Percentiles rank a stretch among this genome's conserved stretches.
These are phyloP conservation scores for Alternaria novae-zelandiae DNA, from an alignment of 2,329 filamentous ascomycete genomes.

Conservation along the genomic window DNA sequence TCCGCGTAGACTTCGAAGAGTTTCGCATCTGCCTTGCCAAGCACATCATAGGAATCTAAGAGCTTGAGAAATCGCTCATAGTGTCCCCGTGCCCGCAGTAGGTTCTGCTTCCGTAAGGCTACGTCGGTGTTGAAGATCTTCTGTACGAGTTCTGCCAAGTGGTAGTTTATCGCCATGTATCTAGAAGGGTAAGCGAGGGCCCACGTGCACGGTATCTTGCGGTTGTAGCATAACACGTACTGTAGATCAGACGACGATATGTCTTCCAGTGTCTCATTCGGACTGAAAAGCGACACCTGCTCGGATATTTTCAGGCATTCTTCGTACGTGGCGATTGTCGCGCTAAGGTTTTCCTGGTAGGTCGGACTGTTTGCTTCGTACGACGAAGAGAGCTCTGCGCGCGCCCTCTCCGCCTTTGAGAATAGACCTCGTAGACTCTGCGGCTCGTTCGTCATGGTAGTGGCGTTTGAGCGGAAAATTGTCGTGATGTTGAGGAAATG, in stretches of 20 bases:
- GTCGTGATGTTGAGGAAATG: conserved; percentile 5
- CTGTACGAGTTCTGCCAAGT: conserved; percentile 79
- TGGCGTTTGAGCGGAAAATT: neutral
- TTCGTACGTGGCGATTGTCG: conserved; percentile 73
- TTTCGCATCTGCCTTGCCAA: conserved; percentile 68
- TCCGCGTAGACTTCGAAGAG: conserved; percentile 77
- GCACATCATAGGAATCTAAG: conserved; percentile 78
- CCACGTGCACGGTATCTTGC: neutral
- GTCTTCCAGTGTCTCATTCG: conserved; percentile 89
- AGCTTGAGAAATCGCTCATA: conserved; percentile 82
- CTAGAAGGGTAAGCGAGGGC: conserved; percentile 45
- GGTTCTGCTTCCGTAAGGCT: conserved; percentile 61
- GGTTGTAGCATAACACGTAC: conserved; percentile 51
- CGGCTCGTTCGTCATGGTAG: conserved; percentile 52
- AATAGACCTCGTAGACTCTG: conserved; percentile 64
- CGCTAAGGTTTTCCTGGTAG: conserved; percentile 71
- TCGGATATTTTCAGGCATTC: conserved; percentile 73
- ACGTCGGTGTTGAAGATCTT: conserved; percentile 66
- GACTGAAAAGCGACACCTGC: conserved; percentile 81
- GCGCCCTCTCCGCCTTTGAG: conserved; percentile 60
- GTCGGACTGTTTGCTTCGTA: conserved; percentile 68
- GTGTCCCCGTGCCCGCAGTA: conserved; percentile 69
- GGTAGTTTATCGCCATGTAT: conserved; percentile 78
- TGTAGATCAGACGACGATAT: conserved; percentile 83
- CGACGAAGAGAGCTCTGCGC: conserved; percentile 65